Percentiles rank a stretch among this genome's conserved stretches.
Conservation (phyloP, 2,329 filamentous ascomycete species). For the Helminthosporium solani region DNA sequence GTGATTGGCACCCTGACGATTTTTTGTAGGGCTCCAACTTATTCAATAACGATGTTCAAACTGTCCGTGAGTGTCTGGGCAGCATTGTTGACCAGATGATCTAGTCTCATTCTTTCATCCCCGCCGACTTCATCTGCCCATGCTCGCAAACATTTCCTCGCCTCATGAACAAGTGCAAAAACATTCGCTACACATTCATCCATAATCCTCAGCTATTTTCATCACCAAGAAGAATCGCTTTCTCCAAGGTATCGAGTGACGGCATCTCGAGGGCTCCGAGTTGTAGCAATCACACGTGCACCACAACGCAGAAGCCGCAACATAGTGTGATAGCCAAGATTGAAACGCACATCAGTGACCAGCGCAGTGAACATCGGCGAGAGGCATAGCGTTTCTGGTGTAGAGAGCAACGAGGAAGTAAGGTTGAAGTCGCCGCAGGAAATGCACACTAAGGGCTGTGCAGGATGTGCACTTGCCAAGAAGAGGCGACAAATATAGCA, state of each 20-base stretch:
- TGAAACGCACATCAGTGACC: conserved; percentile 14
- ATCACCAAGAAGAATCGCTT: conserved; percentile 4
- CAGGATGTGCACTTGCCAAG: conserved; percentile 3
- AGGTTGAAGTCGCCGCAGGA: conserved; percentile 13
- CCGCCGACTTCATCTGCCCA: conserved; percentile 4
- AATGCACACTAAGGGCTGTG: conserved; percentile 11
- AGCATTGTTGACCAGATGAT: conserved; percentile 13
- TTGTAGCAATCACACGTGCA: conserved; percentile 12
- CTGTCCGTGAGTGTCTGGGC: conserved; percentile 17
- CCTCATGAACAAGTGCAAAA: conserved; percentile 7
- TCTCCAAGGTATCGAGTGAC: conserved; percentile 10
- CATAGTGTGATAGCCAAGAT: conserved; percentile 14
- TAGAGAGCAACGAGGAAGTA: conserved; percentile 8
- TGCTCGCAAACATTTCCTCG: conserved; percentile 9
- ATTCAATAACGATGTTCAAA: conserved; percentile 2
- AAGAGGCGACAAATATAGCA: conserved; percentile 12
- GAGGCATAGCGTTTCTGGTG: conserved; percentile 5
- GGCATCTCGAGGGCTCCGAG: conserved; percentile 12
- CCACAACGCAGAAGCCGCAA: conserved; percentile 14
- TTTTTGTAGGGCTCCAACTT: conserved; percentile 7
- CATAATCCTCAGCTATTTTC: conserved; percentile 4
- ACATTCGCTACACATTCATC: conserved; percentile 11
- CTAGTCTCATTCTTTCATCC: conserved; percentile 1
- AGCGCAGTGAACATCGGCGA: conserved; percentile 9
- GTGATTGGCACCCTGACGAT: conserved; percentile 14